Base-by-base conservation (phyloP, 2,329 filamentous ascomycete genomes). In the Madurella fahalii region DNA sequence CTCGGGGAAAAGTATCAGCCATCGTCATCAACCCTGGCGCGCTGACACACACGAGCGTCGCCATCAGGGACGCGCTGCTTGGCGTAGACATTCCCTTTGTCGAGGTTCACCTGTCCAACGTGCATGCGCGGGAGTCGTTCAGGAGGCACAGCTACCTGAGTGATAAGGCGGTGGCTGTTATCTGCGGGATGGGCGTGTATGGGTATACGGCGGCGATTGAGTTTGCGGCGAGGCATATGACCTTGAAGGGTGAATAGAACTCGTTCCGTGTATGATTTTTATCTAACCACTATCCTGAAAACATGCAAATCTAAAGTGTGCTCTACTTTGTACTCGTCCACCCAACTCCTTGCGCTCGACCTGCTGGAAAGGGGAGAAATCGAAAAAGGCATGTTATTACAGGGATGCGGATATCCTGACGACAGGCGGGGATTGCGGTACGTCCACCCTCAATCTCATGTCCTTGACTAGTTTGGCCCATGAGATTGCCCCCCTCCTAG, bases 1-100 rank as follows among this genome's bases (percentile, higher is more conserved):
- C 39, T 0, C 48, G 44, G 1, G 43, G 65, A 2, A 73, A 73
- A 45, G 72, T 82, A 17, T 84, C 88, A 58, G 85, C 79, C 58
- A 81, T 89, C 61, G 73, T 92, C 64, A 90, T 92, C 73, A 92
- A 92, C 71, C 83, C 87, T 0, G 89, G 83, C 2, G 89, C 80
- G 0, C 84, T 84, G 63, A 91, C 88, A 1, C 89, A 93, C 69
- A 90, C 87, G 0, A 87, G 82, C 64, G 84, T 92, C 1, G 86
- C 84, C 0, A 77, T 92, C 54, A 77, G 89, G n/a, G 89, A 92
- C 68, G 87, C 89, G 0, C 71, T 92, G 25, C 68, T 84, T 0
- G 86, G 82, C 4, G 84, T 89, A 0, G 76, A 75, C 7, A 83
- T 90, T 18, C 88, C 87, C 0, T 92, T 91, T 63, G 75, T 92